These are phyloP conservation scores for Lactarius tabidus DNA, from an alignment of 768 basidiomycete genomes.

Conservation along the genomic window DNA sequence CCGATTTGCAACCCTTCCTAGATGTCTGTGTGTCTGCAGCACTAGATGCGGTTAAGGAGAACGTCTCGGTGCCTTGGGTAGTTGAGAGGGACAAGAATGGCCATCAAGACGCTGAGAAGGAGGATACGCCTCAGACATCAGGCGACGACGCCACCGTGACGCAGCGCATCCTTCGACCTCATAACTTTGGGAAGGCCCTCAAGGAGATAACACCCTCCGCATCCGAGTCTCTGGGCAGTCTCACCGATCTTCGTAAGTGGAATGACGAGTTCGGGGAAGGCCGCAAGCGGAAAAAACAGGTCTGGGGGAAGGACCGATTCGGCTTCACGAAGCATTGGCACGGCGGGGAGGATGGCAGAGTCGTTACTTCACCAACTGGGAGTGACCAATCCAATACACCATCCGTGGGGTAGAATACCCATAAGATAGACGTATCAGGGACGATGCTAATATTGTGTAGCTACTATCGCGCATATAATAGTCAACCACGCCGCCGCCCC, in stretches of 20 bases:
- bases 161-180: slow-evolving; percentile 44
- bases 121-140: neutral
- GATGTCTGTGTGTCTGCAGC: slow-evolving; percentile 93
- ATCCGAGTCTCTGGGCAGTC: slow-evolving; percentile 74
- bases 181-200: slow-evolving; percentile 80
- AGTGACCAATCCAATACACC: slow-evolving; percentile 12
- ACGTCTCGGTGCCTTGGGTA: slow-evolving; percentile 75
- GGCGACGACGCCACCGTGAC: slow-evolving; percentile 7
- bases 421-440: neutral
- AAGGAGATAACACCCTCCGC: slow-evolving; percentile 88
- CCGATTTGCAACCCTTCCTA: slow-evolving; percentile 31
- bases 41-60: slow-evolving; percentile 86
- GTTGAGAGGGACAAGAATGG: slow-evolving; percentile 8
- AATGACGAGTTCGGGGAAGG: slow-evolving; percentile 95
- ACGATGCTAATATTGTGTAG: neutral
- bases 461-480: neutral
- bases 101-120: neutral
- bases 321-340: slow-evolving; percentile 63
- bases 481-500: slow-evolving; percentile 18
- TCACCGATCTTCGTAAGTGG: slow-evolving; percentile 78
- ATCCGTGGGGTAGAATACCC: slow-evolving; percentile 14
- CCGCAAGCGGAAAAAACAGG: slow-evolving; percentile 57
- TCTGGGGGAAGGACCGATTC: slow-evolving; percentile 86
- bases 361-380: slow-evolving; percentile 31
- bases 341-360: slow-evolving; percentile 43